Evolutionary conservation across 2,329 filamentous ascomycete genomes (phyloP), one percentile per base, ranked within the genome.

Genomic region (Sarocladiaceae sp.): DNA sequence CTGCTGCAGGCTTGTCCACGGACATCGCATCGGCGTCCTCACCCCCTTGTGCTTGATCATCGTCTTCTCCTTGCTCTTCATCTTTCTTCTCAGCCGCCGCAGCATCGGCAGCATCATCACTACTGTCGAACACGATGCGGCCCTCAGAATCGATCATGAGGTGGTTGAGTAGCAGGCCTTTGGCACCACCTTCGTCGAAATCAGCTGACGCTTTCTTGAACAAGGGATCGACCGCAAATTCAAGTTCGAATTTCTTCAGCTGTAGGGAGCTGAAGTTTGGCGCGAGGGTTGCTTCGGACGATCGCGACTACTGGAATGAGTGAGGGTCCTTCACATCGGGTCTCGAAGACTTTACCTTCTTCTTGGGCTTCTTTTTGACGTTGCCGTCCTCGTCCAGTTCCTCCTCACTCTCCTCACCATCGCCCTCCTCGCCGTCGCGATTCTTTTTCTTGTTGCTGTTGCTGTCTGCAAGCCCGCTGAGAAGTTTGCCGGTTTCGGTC

Each of bases 171-270:
- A 98, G 73, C 33, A 98, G 73, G 16, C 93, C 93, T 65, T 97
- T 98, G 46, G 93, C 93, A 46, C 93, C 93, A 16, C 93, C 93
- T 67, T 98, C 93, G 59, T 98, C 93, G 53, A 98, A 98, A 67
- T 98, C 93, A 33, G 93, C 93, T 5, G 91, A 95, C 1, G 91
- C 91, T 60, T 98, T 98, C 60, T 98, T 98, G 76, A 98, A 98
- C n/a, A 98, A 68, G 2, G 93, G 93, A 58, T 98, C 93, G 4
- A 98, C 91, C 0, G 90, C 83, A 53, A 98, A 96, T 58, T 98
- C 93, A 34, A 97, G 76, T 55, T 98, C 93, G 57, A 98, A 90
- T 65, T 97, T 98, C 67, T 98, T 98, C 55, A 97, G 73, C 60
- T 95, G 88, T 45, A 98, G 62, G 15, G 90, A 83, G 33, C 84